A percentile compares a stretch with the other conserved stretches of the same genome.
Conservation (phyloP, 2,329 filamentous ascomycete genomes). For the Monosporascus sp. region DNA sequence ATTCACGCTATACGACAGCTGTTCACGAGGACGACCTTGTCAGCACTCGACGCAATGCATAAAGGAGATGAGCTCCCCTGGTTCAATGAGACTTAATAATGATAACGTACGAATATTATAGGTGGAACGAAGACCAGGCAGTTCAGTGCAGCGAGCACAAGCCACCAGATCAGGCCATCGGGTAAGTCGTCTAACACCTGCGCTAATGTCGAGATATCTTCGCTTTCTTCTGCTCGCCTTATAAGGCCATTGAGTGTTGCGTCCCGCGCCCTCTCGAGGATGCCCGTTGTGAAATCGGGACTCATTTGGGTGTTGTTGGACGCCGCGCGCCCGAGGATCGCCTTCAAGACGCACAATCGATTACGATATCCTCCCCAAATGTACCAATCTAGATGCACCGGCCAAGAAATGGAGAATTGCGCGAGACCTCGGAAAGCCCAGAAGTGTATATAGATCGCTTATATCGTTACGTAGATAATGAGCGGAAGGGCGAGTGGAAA, state of each 20-base stretch:
- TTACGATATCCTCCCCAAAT: no score
- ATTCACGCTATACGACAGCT: not conserved
- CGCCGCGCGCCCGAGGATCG: no score
- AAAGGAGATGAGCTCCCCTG: no score
- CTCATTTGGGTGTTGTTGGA: not conserved
- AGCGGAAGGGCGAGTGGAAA: no score
- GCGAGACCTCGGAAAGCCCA: no score
- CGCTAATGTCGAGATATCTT: not conserved
- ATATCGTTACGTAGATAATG: no score
- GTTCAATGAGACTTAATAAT: no score
- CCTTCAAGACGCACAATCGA: no score
- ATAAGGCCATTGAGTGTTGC: not conserved
- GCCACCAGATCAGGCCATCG: not conserved
- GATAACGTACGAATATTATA: not conserved
- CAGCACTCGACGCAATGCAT: not conserved
- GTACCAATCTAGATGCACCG: no score
- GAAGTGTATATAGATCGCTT: no score
- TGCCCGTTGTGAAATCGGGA: not conserved
- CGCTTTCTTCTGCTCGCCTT: not conserved
- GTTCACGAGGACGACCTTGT: not conserved
- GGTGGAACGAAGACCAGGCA: slow-evolving; percentile 1
- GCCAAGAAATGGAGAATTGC: no score
- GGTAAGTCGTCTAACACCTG: not conserved
- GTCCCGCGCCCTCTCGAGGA: not conserved
- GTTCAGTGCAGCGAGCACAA: not conserved